phyloP scores from a whole-genome alignment of 2,329 filamentous ascomycete genomes.

The Colletotrichum lindemuthianum region DNA sequence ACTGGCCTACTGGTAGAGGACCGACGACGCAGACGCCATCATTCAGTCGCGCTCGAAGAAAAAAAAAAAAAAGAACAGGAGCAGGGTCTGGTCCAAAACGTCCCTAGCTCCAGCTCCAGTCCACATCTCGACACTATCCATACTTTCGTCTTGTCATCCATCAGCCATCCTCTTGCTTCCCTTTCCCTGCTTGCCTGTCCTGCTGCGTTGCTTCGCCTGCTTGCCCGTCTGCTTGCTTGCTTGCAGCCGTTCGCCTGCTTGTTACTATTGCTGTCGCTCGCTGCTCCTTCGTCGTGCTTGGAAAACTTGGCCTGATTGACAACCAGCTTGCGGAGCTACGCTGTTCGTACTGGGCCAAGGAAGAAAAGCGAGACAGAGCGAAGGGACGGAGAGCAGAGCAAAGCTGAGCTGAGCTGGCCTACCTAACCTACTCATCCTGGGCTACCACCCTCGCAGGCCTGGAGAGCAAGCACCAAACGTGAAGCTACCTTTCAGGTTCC shows the following conservation, averaged over 20 bases:
- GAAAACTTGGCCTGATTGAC: no score
- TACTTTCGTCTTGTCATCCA: constrained; percentile 20
- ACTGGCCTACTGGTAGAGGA: no score
- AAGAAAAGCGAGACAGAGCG: constrained; percentile 1
- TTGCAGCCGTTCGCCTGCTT: not conserved
- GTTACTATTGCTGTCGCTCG: not conserved
- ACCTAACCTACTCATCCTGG: no score
- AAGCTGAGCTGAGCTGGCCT: no score
- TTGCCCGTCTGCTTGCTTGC: constrained; percentile 7
- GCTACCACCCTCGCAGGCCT: no score
- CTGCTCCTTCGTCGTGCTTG: not conserved
- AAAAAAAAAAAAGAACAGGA: constrained; percentile 24
- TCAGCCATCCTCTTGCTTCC: constrained; percentile 25
- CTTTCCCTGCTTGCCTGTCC: constrained; percentile 14
- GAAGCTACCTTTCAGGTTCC: not conserved
- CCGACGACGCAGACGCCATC: no score
- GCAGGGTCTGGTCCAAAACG: constrained; percentile 5
- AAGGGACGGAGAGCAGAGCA: constrained; percentile 2
- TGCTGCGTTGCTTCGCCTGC: constrained; percentile 12
- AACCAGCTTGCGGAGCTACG: no score
- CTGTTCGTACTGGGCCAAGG: not conserved
- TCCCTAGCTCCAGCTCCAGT: not conserved
- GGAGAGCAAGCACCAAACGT: no score
- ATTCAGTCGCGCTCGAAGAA: no score
- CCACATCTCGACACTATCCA: not conserved